Evolutionary conservation across 1,284 basidiomycete species (phyloP), one percentile per base, ranked within the genome.

Genomic region (Sporisorium graminicola): DNA sequence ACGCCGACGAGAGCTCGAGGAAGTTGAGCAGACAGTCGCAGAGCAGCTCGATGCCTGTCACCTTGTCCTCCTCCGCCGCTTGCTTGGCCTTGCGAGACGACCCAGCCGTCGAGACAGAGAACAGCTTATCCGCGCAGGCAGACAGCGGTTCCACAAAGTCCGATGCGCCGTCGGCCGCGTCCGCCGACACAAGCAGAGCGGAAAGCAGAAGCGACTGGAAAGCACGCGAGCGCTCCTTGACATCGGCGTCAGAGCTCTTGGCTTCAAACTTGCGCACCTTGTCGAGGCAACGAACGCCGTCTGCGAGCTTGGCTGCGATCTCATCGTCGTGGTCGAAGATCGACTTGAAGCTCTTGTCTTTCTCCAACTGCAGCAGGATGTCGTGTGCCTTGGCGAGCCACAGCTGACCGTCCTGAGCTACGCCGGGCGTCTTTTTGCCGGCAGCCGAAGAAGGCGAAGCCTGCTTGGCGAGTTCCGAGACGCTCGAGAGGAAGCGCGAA

Each of bases 21-120:
- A 94, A 91, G 9, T 93, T 93, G 63, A 98, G 92, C 65, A 98
- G 90, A 26, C 90, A 90, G 82, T 98, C 95, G 53, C 95, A 91
- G 42, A 98, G 88, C 35, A 94, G 86, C 79, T 97, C 94, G 57
- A 95, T 90, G 1, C 93, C 91, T 46, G 90, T 86, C 22, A 88
- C 87, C 27, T 87, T 88, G 5, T 69, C 87, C 12, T 86, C 86
- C 22, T 20, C 40, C 18, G 40, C 33, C 86, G 86, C 73, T 89
- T 40, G 60, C 63, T 77, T 74, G 22, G 46, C 27, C 63, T 74
- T 52, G 50, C 59, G 54, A 20, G 57, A 27, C 16, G 56, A 37
- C 5, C 61, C 31, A 16, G 62, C 33, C 22, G 50, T 47, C 7
- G 64, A 1, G 12, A 68, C 61, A 24, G 70, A 49, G 65, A 81